phyloP scores from a whole-genome alignment of 2,329 filamentous ascomycete species.

The Cryphonectria carpinicola region DNA sequence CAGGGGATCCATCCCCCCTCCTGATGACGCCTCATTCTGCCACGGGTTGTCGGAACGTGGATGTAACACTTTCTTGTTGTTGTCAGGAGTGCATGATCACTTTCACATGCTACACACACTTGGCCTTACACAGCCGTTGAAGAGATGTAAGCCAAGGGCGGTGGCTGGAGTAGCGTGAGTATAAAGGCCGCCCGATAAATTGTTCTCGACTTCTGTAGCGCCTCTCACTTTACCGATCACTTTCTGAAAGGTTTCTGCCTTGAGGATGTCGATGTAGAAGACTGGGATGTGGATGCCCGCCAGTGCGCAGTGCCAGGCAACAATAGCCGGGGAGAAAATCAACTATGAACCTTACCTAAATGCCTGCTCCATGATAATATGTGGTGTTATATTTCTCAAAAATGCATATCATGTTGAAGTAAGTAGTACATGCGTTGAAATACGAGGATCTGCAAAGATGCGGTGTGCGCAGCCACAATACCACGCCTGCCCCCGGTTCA shows the following conservation, averaged over 20 bases:
- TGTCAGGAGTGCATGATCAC: background rate
- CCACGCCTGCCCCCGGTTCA: background rate
- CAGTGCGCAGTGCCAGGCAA: background rate
- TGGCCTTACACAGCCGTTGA: background rate
- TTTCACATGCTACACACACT: background rate
- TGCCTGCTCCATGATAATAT: background rate
- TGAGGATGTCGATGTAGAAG: background rate
- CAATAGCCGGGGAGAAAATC: background rate
- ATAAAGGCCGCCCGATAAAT: background rate
- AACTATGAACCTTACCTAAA: background rate
- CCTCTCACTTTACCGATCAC: background rate
- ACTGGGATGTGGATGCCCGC: background rate
- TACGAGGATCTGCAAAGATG: background rate
- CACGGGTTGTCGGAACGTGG: background rate
- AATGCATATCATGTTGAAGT: background rate
- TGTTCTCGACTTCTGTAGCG: too few species aligned
- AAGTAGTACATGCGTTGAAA: background rate
- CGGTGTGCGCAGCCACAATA: background rate
- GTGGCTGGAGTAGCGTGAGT: background rate
- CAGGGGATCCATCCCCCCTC: background rate
- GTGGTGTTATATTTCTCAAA: background rate
- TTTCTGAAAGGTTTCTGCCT: background rate
- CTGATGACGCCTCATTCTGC: background rate
- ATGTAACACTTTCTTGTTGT: background rate
- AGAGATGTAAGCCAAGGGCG: background rate